These are phyloP conservation scores for Amanita brunnescens DNA, from an alignment of 768 basidiomycete species.

Conservation along the genomic window DNA sequence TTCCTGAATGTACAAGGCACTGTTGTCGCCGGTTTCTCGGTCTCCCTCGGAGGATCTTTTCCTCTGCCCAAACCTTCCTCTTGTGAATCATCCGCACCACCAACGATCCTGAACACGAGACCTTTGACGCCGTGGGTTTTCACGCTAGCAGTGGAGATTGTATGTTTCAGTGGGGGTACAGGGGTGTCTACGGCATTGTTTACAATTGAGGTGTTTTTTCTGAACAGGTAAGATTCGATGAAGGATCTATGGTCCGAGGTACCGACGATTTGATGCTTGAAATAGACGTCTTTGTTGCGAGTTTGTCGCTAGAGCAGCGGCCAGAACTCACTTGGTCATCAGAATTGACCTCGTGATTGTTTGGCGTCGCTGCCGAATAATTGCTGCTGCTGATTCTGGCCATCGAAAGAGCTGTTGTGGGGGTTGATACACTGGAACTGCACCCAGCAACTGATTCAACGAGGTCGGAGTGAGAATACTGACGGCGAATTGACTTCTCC, in stretches of 20 bases:
- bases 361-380: conserved; percentile 1
- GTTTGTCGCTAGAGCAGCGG: background rate
- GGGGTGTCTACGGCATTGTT: conserved; percentile 1
- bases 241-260: background rate
- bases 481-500: background rate
- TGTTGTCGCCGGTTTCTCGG: background rate
- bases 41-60: background rate
- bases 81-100: background rate
- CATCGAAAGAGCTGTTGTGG: background rate
- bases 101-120: background rate
- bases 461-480: background rate
- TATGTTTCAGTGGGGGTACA: background rate
- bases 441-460: background rate
- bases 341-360: background rate
- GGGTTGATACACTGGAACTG: background rate
- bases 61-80: background rate
- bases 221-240: background rate
- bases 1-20: background rate
- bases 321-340: background rate
- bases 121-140: background rate
- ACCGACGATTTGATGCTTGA: background rate
- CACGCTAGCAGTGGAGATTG: background rate
- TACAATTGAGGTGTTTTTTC: background rate
- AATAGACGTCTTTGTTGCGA: background rate
- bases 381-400: conserved; percentile 1